Base-by-base conservation (phyloP, 2,329 filamentous ascomycete species). In the Sarocladium strictum region DNA sequence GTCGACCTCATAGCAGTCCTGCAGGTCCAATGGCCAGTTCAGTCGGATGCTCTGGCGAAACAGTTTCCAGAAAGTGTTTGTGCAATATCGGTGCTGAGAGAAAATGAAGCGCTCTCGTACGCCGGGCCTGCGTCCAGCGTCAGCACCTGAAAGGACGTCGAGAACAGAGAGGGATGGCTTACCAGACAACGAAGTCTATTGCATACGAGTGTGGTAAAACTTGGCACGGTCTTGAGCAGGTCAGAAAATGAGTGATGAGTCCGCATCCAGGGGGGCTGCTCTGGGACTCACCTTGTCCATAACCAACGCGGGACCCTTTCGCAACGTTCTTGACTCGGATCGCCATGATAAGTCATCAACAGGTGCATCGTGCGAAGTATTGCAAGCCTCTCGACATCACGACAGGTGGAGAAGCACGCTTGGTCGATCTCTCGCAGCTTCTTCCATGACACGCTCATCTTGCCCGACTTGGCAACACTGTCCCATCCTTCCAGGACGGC, bases 171-270 rank as follows among this genome's bases (percentile, higher is more conserved):
- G 37, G 7, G 29, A 32, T 32, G 29, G 49, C 60, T 15, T 60
- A 65, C 65, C 65, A 67, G 23, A 65, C 63, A 3, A 67, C 65
- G 35, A 64, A 67, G 55, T 67, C 65, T 9, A 67, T 66, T 1
- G 62, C 65, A 23, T 64, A 64, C 0, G 65, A 62, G 9, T 67
- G 65, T 1, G 64, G 58, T 1, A 67, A 32, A 0, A 55, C 49
- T 53, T 67, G 64, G 7, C 64, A 66, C 1, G 65, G 65, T 19
- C 65, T 67, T 11, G 27, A n/a, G 12, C 23, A 19, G 15, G 24
- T 15, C 9, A 32, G 43, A 43, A 21, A 15, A 7, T 23, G 43
- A 49, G 17, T 15, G 10, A 15, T 29, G n/a, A 3, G 11, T 29
- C n/a, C 11, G 5, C 24, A 23, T 6, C 17, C 17, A 45, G 17